phyloP scores from a whole-genome alignment of 148 eudicot species.

The Vaccinium myrtillus region DNA sequence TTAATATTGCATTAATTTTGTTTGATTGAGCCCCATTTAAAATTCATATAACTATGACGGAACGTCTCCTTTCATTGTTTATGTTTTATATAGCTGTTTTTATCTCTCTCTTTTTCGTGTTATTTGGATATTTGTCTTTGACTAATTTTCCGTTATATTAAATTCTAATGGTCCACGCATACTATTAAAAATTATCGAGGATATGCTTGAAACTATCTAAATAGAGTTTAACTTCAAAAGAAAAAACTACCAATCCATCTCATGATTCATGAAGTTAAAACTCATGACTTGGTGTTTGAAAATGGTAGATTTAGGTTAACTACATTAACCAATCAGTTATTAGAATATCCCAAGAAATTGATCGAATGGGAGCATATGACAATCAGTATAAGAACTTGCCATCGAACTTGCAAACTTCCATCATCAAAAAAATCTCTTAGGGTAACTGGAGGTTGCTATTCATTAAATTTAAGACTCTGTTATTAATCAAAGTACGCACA shows the following conservation, averaged over 20 bases:
- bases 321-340: background rate
- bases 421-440: background rate
- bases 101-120: too few relatives aligned
- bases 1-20: background rate
- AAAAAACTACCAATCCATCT: too few relatives aligned
- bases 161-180: too few relatives aligned
- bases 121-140: background rate
- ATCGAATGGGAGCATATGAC: background rate
- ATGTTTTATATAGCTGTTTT: too few relatives aligned
- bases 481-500: background rate
- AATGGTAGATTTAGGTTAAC: too few relatives aligned
- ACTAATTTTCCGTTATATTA: too few relatives aligned
- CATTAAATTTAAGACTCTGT: background rate
- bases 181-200: too few relatives aligned
- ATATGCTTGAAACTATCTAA: too few relatives aligned
- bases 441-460: too few relatives aligned
- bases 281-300: background rate
- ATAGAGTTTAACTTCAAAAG: too few relatives aligned
- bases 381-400: background rate
- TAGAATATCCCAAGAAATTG: background rate
- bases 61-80: background rate
- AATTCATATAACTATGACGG: background rate
- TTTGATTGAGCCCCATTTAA: background rate
- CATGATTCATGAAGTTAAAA: too few relatives aligned
- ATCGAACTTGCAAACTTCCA: background rate